phyloP scores from a whole-genome alignment of 1,139 yeast species.

The Suhomyces bokatorum region DNA sequence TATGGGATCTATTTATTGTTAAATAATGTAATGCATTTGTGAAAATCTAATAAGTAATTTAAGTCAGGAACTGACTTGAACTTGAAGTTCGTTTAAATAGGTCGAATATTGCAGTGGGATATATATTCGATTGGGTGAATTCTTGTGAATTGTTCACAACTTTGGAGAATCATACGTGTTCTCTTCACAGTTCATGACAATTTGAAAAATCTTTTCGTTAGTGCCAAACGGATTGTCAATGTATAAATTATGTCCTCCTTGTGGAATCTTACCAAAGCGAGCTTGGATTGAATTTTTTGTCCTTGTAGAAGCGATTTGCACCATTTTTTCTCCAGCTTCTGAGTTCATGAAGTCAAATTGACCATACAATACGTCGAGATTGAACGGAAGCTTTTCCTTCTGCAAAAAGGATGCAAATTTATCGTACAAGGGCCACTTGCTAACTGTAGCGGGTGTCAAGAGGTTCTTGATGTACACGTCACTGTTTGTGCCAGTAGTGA shows the following conservation, averaged over 20 bases:
- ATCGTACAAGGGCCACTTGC: conserved; percentile 73
- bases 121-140: no score
- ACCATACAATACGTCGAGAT: conserved; percentile 68
- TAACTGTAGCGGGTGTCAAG: conserved; percentile 75
- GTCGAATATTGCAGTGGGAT: no score
- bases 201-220: conserved; percentile 33
- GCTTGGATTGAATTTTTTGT: conserved; percentile 47
- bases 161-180: no score
- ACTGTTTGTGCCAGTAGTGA: conserved; percentile 61
- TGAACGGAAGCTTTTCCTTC: conserved; percentile 33
- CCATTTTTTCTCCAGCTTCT: conserved; percentile 64
- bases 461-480: conserved; percentile 65
- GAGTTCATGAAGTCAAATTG: conserved; percentile 85
- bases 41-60: no score
- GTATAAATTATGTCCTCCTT: conserved; percentile 50
- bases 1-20: no score
- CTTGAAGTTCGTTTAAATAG: no score
- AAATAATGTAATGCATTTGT: no score
- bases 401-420: conserved; percentile 42
- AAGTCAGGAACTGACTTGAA: no score
- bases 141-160: no score
- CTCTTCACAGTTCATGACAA: neutral
- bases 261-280: conserved; percentile 30
- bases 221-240: conserved; percentile 56
- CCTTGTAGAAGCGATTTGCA: conserved; percentile 31